Evolutionary conservation across 495 filamentous ascomycete species (phyloP).

Genomic region (Neurospora sp.): DNA sequence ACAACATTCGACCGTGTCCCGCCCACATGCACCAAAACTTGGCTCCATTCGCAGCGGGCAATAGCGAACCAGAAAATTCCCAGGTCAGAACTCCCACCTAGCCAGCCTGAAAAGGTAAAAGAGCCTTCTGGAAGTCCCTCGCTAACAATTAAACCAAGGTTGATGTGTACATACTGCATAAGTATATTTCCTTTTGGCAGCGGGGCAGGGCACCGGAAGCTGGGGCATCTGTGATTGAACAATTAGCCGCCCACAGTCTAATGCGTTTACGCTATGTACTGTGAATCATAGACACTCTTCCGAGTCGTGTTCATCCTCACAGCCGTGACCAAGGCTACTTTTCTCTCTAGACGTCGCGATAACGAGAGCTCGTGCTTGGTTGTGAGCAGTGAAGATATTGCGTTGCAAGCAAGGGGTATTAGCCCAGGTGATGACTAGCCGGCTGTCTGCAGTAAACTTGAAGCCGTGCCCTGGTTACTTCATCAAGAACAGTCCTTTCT

Average conservation of each 20-base stretch:
- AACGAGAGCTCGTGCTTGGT: neutral
- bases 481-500: neutral
- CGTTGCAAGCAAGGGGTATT: neutral
- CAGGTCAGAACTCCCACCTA: too few relatives aligned
- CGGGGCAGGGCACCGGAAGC: neutral
- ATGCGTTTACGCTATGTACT: neutral
- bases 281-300: neutral
- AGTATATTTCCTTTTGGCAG: neutral
- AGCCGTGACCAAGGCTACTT: neutral
- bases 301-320: neutral
- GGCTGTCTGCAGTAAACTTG: neutral
- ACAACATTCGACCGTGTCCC: too few relatives aligned
- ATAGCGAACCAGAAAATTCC: too few relatives aligned
- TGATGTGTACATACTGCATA: neutral
- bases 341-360: neutral
- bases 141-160: too few relatives aligned
- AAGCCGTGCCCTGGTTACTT: neutral
- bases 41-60: too few relatives aligned
- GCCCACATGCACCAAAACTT: too few relatives aligned
- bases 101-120: too few relatives aligned
- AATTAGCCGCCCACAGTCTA: neutral
- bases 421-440: neutral
- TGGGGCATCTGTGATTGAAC: neutral
- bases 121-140: too few relatives aligned
- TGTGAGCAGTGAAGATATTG: neutral